Conservation (phyloP, 2,329 filamentous ascomycete species). For the Pyrenophora seminiperda region DNA sequence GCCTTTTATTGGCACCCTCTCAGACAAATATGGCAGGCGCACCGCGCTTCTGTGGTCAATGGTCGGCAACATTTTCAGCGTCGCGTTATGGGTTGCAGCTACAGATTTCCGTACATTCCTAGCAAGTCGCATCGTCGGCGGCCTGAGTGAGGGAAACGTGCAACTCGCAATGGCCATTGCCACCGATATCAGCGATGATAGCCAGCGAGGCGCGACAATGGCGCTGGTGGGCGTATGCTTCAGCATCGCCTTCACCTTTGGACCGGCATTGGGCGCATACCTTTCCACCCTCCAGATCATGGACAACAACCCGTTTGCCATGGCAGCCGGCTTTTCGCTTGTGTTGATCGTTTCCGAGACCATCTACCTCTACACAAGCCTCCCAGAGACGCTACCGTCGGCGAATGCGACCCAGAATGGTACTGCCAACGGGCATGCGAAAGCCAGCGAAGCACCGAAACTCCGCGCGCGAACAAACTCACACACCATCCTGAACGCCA, state of each 20-base stretch:
- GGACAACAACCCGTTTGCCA: constrained; percentile 88
- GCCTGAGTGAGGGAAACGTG: constrained; percentile 94
- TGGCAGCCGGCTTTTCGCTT: constrained; percentile 86
- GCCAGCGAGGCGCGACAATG: constrained; percentile 87
- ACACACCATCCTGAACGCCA: constrained; percentile 77
- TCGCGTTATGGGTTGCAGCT: constrained; percentile 91
- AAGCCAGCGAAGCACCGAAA: constrained; percentile 24
- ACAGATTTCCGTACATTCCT: constrained; percentile 96
- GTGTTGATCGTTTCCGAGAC: constrained; percentile 86
- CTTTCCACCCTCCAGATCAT: constrained; percentile 78
- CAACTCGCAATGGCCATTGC: constrained; percentile 96
- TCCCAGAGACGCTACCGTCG: constrained; percentile 83
- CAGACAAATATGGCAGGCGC: constrained; percentile 84
- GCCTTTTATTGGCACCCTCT: constrained; percentile 85
- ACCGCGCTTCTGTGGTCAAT: constrained; percentile 89
- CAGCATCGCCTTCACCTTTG: constrained; percentile 95
- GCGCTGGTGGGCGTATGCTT: constrained; percentile 96
- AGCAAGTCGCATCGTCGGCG: constrained; percentile 88
- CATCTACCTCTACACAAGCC: constrained; percentile 77
- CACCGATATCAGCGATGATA: constrained; percentile 89
- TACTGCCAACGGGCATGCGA: constrained; percentile 26
- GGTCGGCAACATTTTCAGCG: constrained; percentile 89
- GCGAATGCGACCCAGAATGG: constrained; percentile 25
- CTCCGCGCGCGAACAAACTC: constrained; percentile 71
- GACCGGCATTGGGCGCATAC: constrained; percentile 87